Base-by-base conservation (phyloP, 495 filamentous ascomycete species). In the Daldinia loculata region DNA sequence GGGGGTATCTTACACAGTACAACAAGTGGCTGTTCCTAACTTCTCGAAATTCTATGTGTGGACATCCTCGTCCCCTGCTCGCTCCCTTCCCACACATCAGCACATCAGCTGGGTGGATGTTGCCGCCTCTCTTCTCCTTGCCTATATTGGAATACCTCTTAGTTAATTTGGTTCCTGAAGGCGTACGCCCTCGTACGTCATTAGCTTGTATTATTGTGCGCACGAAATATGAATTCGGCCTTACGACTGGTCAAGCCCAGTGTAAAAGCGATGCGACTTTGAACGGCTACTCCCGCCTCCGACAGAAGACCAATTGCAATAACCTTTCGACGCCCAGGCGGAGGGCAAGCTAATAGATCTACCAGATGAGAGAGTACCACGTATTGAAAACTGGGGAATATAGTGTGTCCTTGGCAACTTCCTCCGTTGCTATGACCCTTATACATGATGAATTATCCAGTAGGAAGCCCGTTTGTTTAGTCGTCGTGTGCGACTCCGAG, bases 1-100 rank as follows among this genome's bases (percentile, higher is more conserved):
- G 61, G 41, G 70, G 70, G 51, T 38, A 59, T 69, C 70, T 66
- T 61, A 73, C 70, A 73, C 70, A 73, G 65, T 72, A 69, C 29
- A 72, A 29, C 34, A 29, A 61, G 55, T 68, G 56, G 61, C 65
- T 56, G 22, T 48, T 48, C 22, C 53, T 24, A 53, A 56, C 58
- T 63, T 71, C 69, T 67, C 59, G 59, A 68, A 56, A 14, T 61
- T 65, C 66, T 59, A 36, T 36, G 12, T 36, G 34, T 36, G 24
- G 15, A 41, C 43, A 48, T 22, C 43, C 43, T 41, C 39, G n/a
- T 63, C 59, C 64, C 69, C 64, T 55, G 48, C 24, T 32, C 56
- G 48, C 24, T 32, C 56, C 51, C 65, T 63, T 67, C 9, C 14
- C 30, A 73, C 30, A 73, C 43, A 66, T n/a, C n/a, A n/a, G n/a